A percentile compares a stretch with the other conserved stretches of the same genome.
phyloP scores from a whole-genome alignment of 257 asterid genomes.

The Salvia rosmarinus region DNA sequence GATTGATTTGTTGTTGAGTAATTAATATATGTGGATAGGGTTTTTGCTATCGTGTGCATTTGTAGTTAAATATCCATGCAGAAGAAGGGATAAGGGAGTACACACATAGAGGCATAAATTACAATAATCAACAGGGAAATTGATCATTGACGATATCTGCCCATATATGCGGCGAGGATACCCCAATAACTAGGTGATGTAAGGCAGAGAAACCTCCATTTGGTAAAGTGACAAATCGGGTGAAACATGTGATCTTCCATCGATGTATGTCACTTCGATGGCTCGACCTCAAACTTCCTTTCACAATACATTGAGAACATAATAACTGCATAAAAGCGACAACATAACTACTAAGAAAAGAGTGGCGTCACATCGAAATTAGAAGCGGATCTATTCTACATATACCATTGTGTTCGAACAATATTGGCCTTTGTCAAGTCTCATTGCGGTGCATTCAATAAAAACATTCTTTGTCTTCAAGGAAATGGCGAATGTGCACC shows the following conservation, averaged over 20 bases:
- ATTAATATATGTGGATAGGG: too few species aligned
- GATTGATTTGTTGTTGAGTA: too few species aligned
- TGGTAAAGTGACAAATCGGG: conserved; percentile 77
- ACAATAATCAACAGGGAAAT: conserved; percentile 6
- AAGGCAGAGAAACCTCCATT: conserved; percentile 74
- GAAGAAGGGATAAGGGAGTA: conserved; percentile 4
- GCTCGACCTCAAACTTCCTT: conserved; percentile 85
- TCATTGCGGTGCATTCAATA: conserved; percentile 96
- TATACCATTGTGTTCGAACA: conserved; percentile 91
- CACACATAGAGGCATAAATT: conserved; percentile 1
- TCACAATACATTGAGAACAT: conserved; percentile 90
- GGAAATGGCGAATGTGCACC: conserved; percentile 97
- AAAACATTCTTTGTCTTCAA: conserved; percentile 84
- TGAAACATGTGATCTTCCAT: conserved; percentile 59
- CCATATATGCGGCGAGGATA: conserved; percentile 49
- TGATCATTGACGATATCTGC: not conserved
- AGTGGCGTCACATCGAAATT: conserved; percentile 7
- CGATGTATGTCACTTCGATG: conserved; percentile 71
- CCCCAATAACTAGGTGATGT: conserved; percentile 64
- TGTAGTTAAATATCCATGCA: not conserved
- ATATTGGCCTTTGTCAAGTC: conserved; percentile 88
- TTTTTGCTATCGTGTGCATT: too few species aligned
- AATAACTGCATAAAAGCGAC: conserved; percentile 56
- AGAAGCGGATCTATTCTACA: conserved; percentile 13
- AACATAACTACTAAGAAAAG: conserved; percentile 10